Evolutionary conservation across 1,284 basidiomycete species (phyloP).

Genomic region (Apiotrichum gamsii): DNA sequence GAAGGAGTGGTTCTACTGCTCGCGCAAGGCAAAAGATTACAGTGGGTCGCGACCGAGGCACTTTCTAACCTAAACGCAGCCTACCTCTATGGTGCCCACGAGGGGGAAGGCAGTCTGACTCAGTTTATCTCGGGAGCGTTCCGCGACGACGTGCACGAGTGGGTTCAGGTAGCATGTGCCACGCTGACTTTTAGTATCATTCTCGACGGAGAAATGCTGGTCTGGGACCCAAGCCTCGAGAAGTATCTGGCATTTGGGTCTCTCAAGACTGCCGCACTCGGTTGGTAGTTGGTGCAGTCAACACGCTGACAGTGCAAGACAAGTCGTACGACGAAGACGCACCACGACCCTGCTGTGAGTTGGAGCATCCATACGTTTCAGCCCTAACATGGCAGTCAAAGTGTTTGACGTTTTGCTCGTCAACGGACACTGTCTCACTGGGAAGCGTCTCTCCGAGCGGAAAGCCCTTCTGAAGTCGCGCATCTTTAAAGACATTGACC

Average conservation of each 20-base stretch:
- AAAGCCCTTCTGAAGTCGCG: slow-evolving; percentile 40
- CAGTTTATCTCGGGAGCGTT: slow-evolving; percentile 72
- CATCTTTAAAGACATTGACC: slow-evolving; percentile 37
- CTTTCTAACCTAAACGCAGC: too few relatives aligned
- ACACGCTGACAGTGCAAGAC: slow-evolving; percentile 52
- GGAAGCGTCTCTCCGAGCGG: slow-evolving; percentile 44
- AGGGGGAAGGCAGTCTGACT: slow-evolving; percentile 74
- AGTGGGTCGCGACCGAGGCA: slow-evolving; percentile 56
- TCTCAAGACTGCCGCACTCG: slow-evolving; percentile 78
- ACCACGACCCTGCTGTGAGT: slow-evolving; percentile 80
- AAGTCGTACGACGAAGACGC: slow-evolving; percentile 62
- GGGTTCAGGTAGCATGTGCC: too few relatives aligned
- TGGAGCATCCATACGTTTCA: not conserved
- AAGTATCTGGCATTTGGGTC: slow-evolving; percentile 84
- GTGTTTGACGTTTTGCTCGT: slow-evolving; percentile 86
- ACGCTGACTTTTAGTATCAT: slow-evolving; percentile 64
- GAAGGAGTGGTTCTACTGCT: slow-evolving; percentile 78
- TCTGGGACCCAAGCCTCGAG: slow-evolving; percentile 83
- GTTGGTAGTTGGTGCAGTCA: slow-evolving; percentile 51
- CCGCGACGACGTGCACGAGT: slow-evolving; percentile 70
- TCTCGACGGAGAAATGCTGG: slow-evolving; percentile 92
- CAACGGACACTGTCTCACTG: slow-evolving; percentile 52
- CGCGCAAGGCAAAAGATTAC: slow-evolving; percentile 88
- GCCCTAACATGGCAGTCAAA: slow-evolving; percentile 59
- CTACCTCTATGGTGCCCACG: slow-evolving; percentile 76